Percentiles rank a stretch among this genome's conserved stretches.
Evolutionary conservation across 306 rosid genomes (phyloP).

Genomic region (Vigna unguiculata): DNA sequence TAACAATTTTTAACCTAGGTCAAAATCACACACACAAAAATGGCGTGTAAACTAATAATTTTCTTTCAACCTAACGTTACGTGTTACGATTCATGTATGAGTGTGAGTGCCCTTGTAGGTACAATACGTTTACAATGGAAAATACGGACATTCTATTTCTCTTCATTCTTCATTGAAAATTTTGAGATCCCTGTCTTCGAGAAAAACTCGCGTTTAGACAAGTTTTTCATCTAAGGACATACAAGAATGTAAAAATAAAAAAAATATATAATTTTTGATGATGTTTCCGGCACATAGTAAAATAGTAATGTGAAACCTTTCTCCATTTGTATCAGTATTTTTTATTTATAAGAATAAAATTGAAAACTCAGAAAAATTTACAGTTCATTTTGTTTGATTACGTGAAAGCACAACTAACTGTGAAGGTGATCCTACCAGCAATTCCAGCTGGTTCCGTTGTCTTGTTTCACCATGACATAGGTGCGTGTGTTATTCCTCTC

Average conservation of each 20-base stretch:
- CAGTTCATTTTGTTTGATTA: background rate
- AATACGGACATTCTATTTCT: background rate
- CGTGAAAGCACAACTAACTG: background rate
- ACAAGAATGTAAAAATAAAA: too few species aligned
- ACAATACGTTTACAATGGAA: too few species aligned
- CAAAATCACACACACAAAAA: background rate
- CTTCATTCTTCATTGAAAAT: background rate
- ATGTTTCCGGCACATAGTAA: too few species aligned
- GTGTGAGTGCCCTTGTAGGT: background rate
- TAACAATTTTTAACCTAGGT: background rate
- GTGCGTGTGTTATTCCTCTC: background rate
- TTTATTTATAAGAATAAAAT: too few species aligned
- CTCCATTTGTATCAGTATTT: too few species aligned
- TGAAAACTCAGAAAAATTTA: too few species aligned
- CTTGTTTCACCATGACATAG: background rate
- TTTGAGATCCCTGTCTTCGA: background rate
- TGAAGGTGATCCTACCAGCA: background rate
- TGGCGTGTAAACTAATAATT: slow-evolving; percentile 14
- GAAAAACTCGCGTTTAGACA: too few species aligned
- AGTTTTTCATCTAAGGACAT: too few species aligned
- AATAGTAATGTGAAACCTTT: too few species aligned
- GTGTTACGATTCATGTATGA: background rate
- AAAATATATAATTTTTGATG: too few species aligned
- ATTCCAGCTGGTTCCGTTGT: background rate
- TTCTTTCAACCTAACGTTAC: slow-evolving; percentile 27